Base-by-base conservation (phyloP, 306 rosid species). In the Pterocarpus macrocarpus region DNA sequence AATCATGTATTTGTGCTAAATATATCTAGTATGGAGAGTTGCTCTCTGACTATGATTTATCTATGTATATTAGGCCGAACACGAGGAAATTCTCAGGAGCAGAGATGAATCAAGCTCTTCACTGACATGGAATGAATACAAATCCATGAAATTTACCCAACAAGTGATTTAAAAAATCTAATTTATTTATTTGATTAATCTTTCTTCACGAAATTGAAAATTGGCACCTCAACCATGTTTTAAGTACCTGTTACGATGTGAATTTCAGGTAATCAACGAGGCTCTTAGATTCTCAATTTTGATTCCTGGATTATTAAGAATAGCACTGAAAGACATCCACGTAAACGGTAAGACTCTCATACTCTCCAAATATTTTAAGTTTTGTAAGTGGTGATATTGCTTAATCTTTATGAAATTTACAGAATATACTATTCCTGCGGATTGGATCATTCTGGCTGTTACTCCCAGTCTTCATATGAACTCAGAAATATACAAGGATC, bases 71-170 rank as follows among this genome's bases (percentile, higher is more conserved):
- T n/a, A 83, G 86, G 83, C 33, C 1, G 80, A 83, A 58, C 83
- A 83, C 17, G 65, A 75, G 58, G 57, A 36, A 43, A 80, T 84
- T 64, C 47, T 66, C 7, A 80, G 56, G 13, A 62, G 17, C 0
- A 69, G 61, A 32, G 75, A 49, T 2, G 33, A 80, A 7, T 80
- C 79, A 5, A 47, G 78, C n/a, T 63, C 85, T 15, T 64, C 74
- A 3, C 13, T 75, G 0, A 84, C 80, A 13, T 84, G 87, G 85
- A 78, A 80, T 13, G 85, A 80, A 69, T 84, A 84, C 38, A 80
- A 75, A 49, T 84, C 85, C 39, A 69, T 70, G 85, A 69, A 76
- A 13, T 84, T 75, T 64, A 84, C 84, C 6, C 79, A 5, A 3
- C 47, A 53, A 4, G 76, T 83, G 13, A 16, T 7, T 45, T 58